These are phyloP conservation scores for Russula sp. DNA, from an alignment of 768 basidiomycete species.

Conservation along the genomic window DNA sequence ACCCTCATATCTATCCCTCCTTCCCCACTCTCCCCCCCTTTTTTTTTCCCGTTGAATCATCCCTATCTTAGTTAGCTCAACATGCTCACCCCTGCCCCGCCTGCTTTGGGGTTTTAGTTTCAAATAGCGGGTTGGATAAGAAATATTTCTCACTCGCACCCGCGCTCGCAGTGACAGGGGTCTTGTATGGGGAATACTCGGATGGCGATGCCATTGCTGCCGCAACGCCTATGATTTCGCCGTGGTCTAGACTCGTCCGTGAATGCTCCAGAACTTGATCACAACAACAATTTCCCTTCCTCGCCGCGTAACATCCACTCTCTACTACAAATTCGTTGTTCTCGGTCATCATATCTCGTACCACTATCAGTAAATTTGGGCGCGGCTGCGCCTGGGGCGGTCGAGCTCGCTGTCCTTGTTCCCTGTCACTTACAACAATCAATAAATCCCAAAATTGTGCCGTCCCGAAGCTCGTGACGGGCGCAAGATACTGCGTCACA, in stretches of 20 bases:
- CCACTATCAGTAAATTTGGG: slow-evolving; percentile 7
- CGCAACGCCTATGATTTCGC: slow-evolving; percentile 24
- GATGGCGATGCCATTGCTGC: slow-evolving; percentile 8
- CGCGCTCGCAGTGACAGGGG: neutral
- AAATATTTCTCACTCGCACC: neutral
- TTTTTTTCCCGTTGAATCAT: neutral
- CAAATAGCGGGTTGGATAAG: neutral
- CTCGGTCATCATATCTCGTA: neutral
- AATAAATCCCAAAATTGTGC: neutral
- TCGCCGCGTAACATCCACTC: slow-evolving; percentile 15
- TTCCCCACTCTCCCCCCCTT: too few relatives aligned
- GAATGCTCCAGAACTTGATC: slow-evolving; percentile 18
- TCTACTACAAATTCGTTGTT: slow-evolving; percentile 13
- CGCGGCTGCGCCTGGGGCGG: neutral
- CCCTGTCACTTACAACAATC: too few relatives aligned
- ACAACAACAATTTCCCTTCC: slow-evolving; percentile 1
- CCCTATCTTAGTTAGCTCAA: slow-evolving; percentile 9
- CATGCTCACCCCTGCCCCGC: neutral
- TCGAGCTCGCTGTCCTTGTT: neutral
- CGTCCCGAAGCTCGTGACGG: neutral
- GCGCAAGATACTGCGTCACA: slow-evolving; percentile 6
- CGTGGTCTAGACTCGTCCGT: slow-evolving; percentile 16
- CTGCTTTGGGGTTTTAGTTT: neutral
- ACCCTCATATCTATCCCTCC: slow-evolving; percentile 15
- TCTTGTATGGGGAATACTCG: neutral